These are phyloP conservation scores for Backusella morwellensis DNA, from an alignment of 192 early-diverging fungal genomes.

Conservation along the genomic window DNA sequence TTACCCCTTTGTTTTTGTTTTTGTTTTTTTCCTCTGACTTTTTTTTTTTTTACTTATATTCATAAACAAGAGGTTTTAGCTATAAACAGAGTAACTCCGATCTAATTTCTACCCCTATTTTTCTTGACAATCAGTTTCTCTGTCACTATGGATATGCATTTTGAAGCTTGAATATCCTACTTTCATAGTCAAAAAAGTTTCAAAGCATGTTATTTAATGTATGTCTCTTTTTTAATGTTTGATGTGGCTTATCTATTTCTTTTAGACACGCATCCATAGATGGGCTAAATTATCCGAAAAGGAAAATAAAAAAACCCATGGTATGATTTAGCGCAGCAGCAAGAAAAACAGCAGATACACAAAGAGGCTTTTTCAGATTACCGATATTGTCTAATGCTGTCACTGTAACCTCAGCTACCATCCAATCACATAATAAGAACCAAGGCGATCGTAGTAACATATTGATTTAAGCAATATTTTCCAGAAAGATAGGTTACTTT, in stretches of 20 bases:
- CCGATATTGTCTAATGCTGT: conserved; percentile 20
- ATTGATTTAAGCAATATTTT: background rate
- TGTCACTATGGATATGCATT: conserved; percentile 33
- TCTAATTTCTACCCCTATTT: background rate
- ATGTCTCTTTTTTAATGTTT: background rate
- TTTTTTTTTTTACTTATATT: background rate
- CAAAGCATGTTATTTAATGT: conserved; percentile 14
- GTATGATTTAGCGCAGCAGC: conserved; percentile 33
- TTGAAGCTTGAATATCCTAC: conserved; percentile 27
- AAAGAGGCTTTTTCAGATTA: conserved; percentile 36
- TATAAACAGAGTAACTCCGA: background rate
- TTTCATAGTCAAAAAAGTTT: conserved; percentile 26
- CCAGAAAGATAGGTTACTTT: background rate
- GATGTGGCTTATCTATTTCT: background rate
- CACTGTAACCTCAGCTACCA: background rate
- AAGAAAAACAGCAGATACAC: conserved; percentile 22
- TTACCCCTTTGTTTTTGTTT: background rate
- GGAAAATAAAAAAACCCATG: conserved; percentile 30
- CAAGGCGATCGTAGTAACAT: background rate
- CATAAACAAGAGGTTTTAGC: background rate
- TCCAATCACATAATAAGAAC: background rate
- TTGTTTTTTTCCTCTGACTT: background rate
- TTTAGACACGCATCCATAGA: conserved; percentile 22
- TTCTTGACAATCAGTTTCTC: conserved; percentile 21
- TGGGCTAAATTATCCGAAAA: conserved; percentile 31